phyloP scores from a whole-genome alignment of 1,284 basidiomycete species.

The Pseudozyma sp. region DNA sequence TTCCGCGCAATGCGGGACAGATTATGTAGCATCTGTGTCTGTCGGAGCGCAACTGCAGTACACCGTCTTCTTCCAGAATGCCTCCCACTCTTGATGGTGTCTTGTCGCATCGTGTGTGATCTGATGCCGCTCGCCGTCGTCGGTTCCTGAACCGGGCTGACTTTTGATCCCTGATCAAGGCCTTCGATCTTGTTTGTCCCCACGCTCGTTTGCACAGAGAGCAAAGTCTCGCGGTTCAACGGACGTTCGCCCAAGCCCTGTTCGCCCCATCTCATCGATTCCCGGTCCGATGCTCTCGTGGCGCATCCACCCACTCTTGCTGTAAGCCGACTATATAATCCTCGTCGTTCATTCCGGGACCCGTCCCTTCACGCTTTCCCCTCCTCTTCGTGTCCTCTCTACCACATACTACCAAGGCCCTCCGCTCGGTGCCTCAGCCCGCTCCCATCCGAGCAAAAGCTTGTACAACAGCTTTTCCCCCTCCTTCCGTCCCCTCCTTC shows the following conservation, averaged over 20 bases:
- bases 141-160: constrained; percentile 1
- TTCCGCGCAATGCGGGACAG: neutral
- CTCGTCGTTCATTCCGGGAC: neutral
- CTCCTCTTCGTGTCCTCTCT: neutral
- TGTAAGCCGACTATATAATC: neutral
- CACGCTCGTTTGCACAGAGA: neutral
- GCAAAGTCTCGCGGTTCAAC: too few relatives aligned
- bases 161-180: neutral
- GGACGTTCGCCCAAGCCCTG: too few relatives aligned
- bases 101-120: too few relatives aligned
- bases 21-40: too few relatives aligned
- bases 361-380: neutral
- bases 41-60: too few relatives aligned
- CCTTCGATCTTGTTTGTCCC: neutral
- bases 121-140: too few relatives aligned
- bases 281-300: too few relatives aligned
- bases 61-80: neutral
- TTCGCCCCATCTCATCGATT: too few relatives aligned
- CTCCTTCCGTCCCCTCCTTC: neutral
- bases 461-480: neutral
- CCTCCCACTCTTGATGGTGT: too few relatives aligned
- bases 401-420: neutral
- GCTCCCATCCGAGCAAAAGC: neutral
- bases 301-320: neutral
- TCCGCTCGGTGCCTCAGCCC: neutral